Base-by-base conservation (phyloP, 2,329 filamentous ascomycete species). In the Neopestalotiopsis sp. region DNA sequence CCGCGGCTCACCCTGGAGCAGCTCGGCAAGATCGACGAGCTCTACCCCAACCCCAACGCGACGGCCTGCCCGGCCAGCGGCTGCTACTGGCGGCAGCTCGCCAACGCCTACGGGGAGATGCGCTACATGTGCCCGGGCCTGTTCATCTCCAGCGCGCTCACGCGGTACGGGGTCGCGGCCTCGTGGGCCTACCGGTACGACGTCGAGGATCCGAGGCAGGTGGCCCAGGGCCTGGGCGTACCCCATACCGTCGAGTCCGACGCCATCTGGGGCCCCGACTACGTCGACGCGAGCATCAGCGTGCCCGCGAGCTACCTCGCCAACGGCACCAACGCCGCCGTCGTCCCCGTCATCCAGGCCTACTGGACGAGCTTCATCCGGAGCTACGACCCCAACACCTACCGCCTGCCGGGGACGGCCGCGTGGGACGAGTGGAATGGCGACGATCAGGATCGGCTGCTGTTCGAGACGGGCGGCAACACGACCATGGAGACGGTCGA, bases 361-460 rank as follows among this genome's bases (percentile, higher is more conserved):
- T 95, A 94, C 78, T 94, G 91, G 91, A 88, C 89, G 1, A 92
- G 89, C 71, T 95, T 95, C 76, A 89, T 95, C 70, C 81, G 87
- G 32, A 84, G 83, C 0, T 84, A 89, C 49, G 83, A 95, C 76
- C 92, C 92, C 0, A 95, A 94, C 17, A 69, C 53, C 65, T 70
- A 76, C 65, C 71, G 72, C 4, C 57, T 73, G 6, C 67, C 72
- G 9, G 73, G 67, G 5, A 70, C 76, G 6, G 74, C 76, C 9
- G 38, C 14, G 1, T 79, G 77, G 77, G 71, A 74, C 56, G 67
- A 38, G 30, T 79, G 74, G 74, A 68, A 67, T 30, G 61, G 68
- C 13, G 67, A 64, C 34, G 67, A 34, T 2, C 74, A 78, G 68
- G 73, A 79, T 17, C 78, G 84, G 20, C 74, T 88, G 40, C 77